phyloP scores from a whole-genome alignment of 2,329 filamentous ascomycete genomes.

The Cordyceps cicadae region DNA sequence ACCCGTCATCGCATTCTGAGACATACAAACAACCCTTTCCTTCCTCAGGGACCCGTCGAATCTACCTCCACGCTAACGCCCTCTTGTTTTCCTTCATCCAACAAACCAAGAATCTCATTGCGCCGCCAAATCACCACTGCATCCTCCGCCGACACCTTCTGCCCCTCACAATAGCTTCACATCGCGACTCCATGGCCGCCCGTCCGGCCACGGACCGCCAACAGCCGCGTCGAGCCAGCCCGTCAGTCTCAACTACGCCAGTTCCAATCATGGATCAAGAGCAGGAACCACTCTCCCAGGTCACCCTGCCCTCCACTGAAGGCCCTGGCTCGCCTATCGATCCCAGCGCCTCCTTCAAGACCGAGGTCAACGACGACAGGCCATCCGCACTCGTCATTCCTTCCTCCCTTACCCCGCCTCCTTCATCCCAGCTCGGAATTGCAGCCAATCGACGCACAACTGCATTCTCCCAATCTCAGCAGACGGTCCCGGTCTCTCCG shows the following conservation, averaged over 20 bases:
- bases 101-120: background rate
- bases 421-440: conserved; percentile 42
- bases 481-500: conserved; percentile 44
- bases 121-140: background rate
- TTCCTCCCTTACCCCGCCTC: conserved; percentile 50
- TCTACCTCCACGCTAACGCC: background rate
- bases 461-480: conserved; percentile 34
- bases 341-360: conserved; percentile 39
- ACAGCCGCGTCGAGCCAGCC: background rate
- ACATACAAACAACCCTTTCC: background rate
- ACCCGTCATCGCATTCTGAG: background rate
- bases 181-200: background rate
- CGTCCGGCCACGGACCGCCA: conserved; percentile 2
- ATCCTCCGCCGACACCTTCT: background rate
- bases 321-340: conserved; percentile 45
- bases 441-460: conserved; percentile 18
- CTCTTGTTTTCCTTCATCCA: background rate
- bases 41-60: background rate
- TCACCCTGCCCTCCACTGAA: conserved; percentile 51
- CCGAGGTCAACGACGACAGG: conserved; percentile 41
- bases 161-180: background rate
- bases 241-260: conserved; percentile 5
- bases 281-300: conserved; percentile 31
- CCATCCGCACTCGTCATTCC: conserved; percentile 40
- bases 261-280: background rate